Conservation (phyloP, 805 yeast genomes). For the Monosporozyma unispora region DNA sequence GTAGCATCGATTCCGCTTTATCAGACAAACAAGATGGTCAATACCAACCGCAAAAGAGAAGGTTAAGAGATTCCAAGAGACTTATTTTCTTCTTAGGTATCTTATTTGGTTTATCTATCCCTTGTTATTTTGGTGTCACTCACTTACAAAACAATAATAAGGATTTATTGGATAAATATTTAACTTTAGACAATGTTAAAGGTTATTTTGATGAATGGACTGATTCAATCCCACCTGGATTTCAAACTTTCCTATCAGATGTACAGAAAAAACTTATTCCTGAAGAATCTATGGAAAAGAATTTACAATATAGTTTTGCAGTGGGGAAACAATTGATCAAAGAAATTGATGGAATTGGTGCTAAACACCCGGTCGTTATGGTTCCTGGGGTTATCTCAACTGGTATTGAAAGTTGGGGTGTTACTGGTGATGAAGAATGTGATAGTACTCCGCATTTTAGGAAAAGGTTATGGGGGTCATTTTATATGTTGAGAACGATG, state of each 20-base stretch:
- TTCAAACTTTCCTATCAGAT: slow-evolving; percentile 52
- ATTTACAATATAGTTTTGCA: slow-evolving; percentile 76
- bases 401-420: slow-evolving; percentile 90
- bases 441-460: slow-evolving; percentile 80
- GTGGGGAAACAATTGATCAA: slow-evolving; percentile 62
- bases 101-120: slow-evolving; percentile 53
- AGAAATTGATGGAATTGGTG: slow-evolving; percentile 38
- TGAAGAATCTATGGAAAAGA: slow-evolving; percentile 51
- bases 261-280: slow-evolving; percentile 26
- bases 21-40: neutral
- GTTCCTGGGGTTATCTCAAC: slow-evolving; percentile 96
- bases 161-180: slow-evolving; percentile 37
- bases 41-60: slow-evolving; percentile 2
- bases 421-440: slow-evolving; percentile 66
- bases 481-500: slow-evolving; percentile 91
- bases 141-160: slow-evolving; percentile 21
- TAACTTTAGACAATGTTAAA: slow-evolving; percentile 48
- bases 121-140: slow-evolving; percentile 48
- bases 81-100: slow-evolving; percentile 64
- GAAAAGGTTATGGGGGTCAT: slow-evolving; percentile 93
- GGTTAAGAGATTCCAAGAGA: slow-evolving; percentile 42
- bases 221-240: slow-evolving; percentile 56
- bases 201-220: slow-evolving; percentile 65
- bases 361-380: slow-evolving; percentile 75
- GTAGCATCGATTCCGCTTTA: neutral